Conservation (phyloP, 208 protist species). For the Blastocrithidia nonstop region DNA sequence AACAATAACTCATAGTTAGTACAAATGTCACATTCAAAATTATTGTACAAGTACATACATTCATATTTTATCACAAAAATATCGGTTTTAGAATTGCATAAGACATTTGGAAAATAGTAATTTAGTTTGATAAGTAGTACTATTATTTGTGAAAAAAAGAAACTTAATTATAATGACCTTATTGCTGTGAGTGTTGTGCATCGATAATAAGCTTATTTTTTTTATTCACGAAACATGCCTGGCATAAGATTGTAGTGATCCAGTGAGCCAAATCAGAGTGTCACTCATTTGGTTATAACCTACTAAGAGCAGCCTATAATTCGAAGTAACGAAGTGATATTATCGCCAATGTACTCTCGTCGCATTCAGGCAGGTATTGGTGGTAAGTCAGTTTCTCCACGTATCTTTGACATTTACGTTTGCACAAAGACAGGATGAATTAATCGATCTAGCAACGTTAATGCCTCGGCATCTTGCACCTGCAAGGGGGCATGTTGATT, state of each 20-base stretch:
- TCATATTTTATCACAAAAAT: no score
- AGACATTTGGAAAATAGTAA: no score
- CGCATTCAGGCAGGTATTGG: slow-evolving; percentile 76
- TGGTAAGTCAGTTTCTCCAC: slow-evolving; percentile 17
- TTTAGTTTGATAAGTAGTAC: no score
- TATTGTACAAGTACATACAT: no score
- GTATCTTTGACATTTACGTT: slow-evolving; percentile 19
- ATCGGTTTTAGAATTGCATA: no score
- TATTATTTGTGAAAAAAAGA: no score
- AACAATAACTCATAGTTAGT: no score
- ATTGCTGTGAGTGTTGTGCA: no score
- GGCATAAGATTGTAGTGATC: slow-evolving; percentile 87
- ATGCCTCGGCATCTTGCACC: slow-evolving; percentile 9
- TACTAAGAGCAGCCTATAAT: slow-evolving; percentile 29
- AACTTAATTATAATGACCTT: no score
- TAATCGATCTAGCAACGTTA: slow-evolving; percentile 38
- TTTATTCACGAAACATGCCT: no score
- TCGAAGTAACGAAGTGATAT: slow-evolving; percentile 30
- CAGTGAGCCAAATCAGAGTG: slow-evolving; percentile 39
- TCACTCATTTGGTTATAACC: slow-evolving; percentile 14
- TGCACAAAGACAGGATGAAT: slow-evolving; percentile 63
- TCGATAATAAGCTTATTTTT: no score
- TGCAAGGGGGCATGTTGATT: background rate
- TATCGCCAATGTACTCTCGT: slow-evolving; percentile 71
- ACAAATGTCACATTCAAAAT: no score